Percentiles rank a stretch among this genome's conserved stretches.
Conservation (phyloP, 768 basidiomycete genomes). For the Pleurotus citrinopileatus region DNA sequence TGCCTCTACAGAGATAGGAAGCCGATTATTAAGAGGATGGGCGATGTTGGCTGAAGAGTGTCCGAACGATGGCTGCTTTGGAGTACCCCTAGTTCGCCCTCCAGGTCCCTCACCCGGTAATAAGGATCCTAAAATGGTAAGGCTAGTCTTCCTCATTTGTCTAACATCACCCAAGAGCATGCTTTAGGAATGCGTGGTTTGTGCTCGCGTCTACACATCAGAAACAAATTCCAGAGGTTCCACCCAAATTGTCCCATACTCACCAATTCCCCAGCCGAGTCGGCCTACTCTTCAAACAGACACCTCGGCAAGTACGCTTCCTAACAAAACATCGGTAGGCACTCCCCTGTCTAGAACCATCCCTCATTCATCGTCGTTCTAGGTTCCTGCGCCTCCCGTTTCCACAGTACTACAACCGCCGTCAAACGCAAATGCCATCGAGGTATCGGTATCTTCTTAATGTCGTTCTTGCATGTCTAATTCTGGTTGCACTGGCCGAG, state of each 20-base stretch:
- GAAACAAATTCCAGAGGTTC: slow-evolving; percentile 50
- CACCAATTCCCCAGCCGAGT: not conserved
- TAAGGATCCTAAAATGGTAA: slow-evolving; percentile 66
- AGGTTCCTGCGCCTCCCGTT: too few species aligned
- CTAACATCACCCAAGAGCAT: not conserved
- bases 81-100: slow-evolving; percentile 80
- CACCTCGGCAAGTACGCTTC: not conserved
- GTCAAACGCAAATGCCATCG: too few species aligned
- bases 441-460: too few species aligned
- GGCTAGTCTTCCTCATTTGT: slow-evolving; percentile 13
- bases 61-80: slow-evolving; percentile 63
- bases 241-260: slow-evolving; percentile 37
- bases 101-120: slow-evolving; percentile 54
- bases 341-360: too few species aligned
- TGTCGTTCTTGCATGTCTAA: too few species aligned
- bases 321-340: too few species aligned
- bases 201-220: slow-evolving; percentile 55
- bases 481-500: too few species aligned
- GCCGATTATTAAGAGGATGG: slow-evolving; percentile 77
- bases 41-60: slow-evolving; percentile 91
- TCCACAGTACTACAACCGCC: too few species aligned
- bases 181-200: slow-evolving; percentile 75
- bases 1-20: slow-evolving; percentile 79
- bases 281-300: not conserved
- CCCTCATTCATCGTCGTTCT: too few species aligned